phyloP scores from a whole-genome alignment of 2,329 filamentous ascomycete species.

The Penicillium hordei region DNA sequence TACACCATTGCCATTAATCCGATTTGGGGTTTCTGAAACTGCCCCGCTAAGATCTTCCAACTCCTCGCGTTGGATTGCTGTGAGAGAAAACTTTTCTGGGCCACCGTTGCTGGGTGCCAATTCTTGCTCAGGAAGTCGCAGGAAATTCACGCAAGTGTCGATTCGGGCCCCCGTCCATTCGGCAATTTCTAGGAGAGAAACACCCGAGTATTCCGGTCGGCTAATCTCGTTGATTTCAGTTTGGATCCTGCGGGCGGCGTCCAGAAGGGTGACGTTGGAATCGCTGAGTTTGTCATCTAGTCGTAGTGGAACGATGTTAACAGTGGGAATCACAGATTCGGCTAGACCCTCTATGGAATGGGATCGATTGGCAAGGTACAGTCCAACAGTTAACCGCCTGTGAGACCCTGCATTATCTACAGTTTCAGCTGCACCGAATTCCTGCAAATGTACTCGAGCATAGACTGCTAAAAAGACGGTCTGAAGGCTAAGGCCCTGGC shows the following conservation, averaged over 20 bases:
- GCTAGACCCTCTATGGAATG: conserved; percentile 53
- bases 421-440: conserved; percentile 14
- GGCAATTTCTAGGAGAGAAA: conserved; percentile 68
- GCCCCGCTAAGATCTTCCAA: conserved; percentile 6
- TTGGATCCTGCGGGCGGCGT: conserved; percentile 64
- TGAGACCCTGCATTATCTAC: conserved; percentile 7
- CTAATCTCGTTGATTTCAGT: conserved; percentile 64
- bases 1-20: conserved; percentile 16
- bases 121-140: conserved; percentile 54
- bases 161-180: conserved; percentile 72
- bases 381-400: conserved; percentile 62
- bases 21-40: background rate
- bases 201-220: conserved; percentile 54
- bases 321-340: conserved; percentile 63
- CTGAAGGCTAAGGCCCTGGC: conserved; percentile 65
- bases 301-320: conserved; percentile 74
- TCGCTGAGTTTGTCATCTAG: conserved; percentile 43
- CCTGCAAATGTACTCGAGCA: conserved; percentile 52
- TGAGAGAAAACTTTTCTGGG: conserved; percentile 5
- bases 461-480: conserved; percentile 73
- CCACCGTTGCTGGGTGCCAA: conserved; percentile 3
- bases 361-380: conserved; percentile 80
- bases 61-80: conserved; percentile 14
- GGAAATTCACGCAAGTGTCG: conserved; percentile 78
- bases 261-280: conserved; percentile 39